phyloP scores from a whole-genome alignment of 768 basidiomycete species.

The Pleurotus djamor region DNA sequence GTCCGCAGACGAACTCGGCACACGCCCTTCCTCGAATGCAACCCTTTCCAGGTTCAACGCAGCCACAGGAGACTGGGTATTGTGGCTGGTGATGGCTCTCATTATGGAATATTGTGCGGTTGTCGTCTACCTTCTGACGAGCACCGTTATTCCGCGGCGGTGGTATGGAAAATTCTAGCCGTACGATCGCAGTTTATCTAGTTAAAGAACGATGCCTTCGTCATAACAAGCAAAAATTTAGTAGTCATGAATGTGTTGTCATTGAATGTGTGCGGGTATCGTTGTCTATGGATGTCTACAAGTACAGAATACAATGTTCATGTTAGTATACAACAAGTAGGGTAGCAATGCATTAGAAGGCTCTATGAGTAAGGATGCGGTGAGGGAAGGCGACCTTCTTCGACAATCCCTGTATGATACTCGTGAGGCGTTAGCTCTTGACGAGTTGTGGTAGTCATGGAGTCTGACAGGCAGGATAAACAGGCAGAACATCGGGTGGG shows the following conservation, averaged over 20 bases:
- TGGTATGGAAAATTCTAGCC: background rate
- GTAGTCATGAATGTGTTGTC: background rate
- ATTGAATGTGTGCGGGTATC: background rate
- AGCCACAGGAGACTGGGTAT: slow-evolving; percentile 52
- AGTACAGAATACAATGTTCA: background rate
- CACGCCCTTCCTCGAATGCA: slow-evolving; percentile 30
- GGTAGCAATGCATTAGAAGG: background rate
- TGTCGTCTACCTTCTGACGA: slow-evolving; percentile 44
- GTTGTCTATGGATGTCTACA: background rate
- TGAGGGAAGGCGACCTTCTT: background rate
- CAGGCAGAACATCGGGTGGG: background rate
- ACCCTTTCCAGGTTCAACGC: slow-evolving; percentile 55
- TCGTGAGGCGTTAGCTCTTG: background rate
- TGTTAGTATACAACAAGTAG: background rate
- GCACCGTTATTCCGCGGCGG: slow-evolving; percentile 30
- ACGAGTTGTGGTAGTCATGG: background rate
- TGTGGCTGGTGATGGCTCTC: slow-evolving; percentile 57
- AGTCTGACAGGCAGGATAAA: background rate
- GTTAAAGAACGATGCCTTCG: background rate
- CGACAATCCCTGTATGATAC: background rate
- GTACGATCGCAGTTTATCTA: too few relatives aligned
- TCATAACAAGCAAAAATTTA: background rate
- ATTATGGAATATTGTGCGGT: slow-evolving; percentile 58
- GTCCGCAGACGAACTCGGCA: slow-evolving; percentile 41
- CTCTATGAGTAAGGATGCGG: background rate